Evolutionary conservation across 2,329 filamentous ascomycete species (phyloP), one percentile per base, ranked within the genome.

Genomic region (Microdochium bolleyi): DNA sequence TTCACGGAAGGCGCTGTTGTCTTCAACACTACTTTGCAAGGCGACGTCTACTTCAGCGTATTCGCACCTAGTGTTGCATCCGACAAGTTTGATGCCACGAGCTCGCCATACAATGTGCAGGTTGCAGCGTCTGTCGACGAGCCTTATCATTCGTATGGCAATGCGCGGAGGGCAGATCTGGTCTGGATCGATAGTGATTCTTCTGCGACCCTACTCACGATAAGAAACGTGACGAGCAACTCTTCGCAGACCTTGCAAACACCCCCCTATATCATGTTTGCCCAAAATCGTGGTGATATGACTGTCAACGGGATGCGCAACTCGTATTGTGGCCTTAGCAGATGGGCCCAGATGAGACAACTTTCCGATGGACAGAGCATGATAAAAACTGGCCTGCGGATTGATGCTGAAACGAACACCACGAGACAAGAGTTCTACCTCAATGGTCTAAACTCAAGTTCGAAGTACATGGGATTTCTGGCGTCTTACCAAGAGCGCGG

Each of bases 361-460:
- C 80, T 77, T 25, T 77, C 77, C 38, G 73, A 80, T 55, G 76
- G 78, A 52, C 74, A 72, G 19, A 56, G 50, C 71, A 77, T 1
- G 83, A 82, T 3, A 81, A 81, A 50, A 19, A 46, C 41, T 21
- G 41, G 41, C 41, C 41, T 46, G 16, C n/a, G 21, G 22, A 7
- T 46, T 24, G 41, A 46, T 46, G 16, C n/a, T 21, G 16, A 4
- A 21, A 46, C 41, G 22, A 46, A 24, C n/a, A 75, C 84, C 55
- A 89, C 89, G 1, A 92, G 91, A 65, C 86, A 95, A 66, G 90
- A 96, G 62, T 96, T 99, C 66, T 90, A 92, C 61, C 77, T 96
- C 49, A 83, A 79, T 37, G 83, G 84, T 0, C 78, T 99, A 41
- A 88, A 90, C 55, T 72, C 78, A 3, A 89, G 83, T 59, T 84